Evolutionary conservation across 2,329 filamentous ascomycete genomes (phyloP).

Genomic region (Cytospora piceae): DNA sequence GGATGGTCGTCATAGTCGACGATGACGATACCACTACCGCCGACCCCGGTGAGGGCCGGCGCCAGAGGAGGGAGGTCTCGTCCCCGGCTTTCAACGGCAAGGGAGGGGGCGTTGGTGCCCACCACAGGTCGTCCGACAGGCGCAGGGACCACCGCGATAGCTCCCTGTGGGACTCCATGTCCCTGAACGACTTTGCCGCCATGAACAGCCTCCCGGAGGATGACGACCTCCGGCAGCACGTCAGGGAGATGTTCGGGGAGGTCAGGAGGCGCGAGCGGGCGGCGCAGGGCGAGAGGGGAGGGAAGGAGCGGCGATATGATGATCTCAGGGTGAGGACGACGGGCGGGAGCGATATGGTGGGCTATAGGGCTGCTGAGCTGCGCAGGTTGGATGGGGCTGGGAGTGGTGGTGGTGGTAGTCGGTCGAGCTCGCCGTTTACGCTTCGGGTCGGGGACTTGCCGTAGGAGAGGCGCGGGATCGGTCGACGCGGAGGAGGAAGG

Average conservation of each 20-base stretch:
- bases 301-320: background rate
- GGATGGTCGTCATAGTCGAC: conserved; percentile 77
- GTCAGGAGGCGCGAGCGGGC: conserved; percentile 18
- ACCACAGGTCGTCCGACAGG: background rate
- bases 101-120: background rate
- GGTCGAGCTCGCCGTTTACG: conserved; percentile 21
- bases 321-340: background rate
- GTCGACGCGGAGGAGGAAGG: no score
- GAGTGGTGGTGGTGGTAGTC: background rate
- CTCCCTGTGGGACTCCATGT: conserved; percentile 18
- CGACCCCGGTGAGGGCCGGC: conserved; percentile 1
- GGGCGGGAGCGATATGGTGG: conserved; percentile 3
- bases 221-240: conserved; percentile 23
- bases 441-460: no score
- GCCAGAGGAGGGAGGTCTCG: background rate
- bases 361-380: conserved; percentile 7
- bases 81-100: background rate
- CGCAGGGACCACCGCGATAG: conserved; percentile 9
- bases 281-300: background rate
- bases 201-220: conserved; percentile 21
- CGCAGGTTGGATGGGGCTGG: conserved; percentile 9
- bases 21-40: conserved; percentile 48
- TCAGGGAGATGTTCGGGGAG: conserved; percentile 18
- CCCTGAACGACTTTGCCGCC: conserved; percentile 17
- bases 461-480: no score